Percentiles rank a stretch among this genome's conserved stretches.
Evolutionary conservation across 1,139 yeast species (phyloP).

Genomic region (Geotrichum carabidarum): DNA sequence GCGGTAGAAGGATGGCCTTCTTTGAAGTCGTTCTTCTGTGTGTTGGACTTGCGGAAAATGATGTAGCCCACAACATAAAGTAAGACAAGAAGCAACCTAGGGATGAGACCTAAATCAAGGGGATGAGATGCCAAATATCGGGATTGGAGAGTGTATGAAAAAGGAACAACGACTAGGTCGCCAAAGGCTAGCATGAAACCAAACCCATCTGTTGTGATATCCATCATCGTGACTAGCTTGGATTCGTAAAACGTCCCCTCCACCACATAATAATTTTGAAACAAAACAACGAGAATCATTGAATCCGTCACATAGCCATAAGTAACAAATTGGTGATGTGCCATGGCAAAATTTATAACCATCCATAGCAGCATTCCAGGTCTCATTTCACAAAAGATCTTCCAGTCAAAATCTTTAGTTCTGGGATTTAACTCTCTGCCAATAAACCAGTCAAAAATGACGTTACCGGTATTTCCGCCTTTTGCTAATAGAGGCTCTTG

Average conservation of each 20-base stretch:
- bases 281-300: constrained; percentile 56
- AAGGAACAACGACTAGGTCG: constrained; percentile 87
- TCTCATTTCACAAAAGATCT: constrained; percentile 84
- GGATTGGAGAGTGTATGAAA: constrained; percentile 81
- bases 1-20: constrained; percentile 62
- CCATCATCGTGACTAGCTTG: constrained; percentile 92
- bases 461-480: constrained; percentile 79
- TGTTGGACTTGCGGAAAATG: constrained; percentile 78
- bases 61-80: constrained; percentile 60
- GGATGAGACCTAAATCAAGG: constrained; percentile 49
- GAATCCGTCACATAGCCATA: constrained; percentile 66
- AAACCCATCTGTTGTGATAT: constrained; percentile 91
- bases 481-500: constrained; percentile 69
- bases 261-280: constrained; percentile 77
- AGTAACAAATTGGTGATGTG: constrained; percentile 70
- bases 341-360: constrained; percentile 67
- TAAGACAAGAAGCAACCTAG: constrained; percentile 39
- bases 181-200: constrained; percentile 96
- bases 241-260: constrained; percentile 92
- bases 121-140: constrained; percentile 70
- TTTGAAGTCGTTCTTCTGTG: constrained; percentile 79
- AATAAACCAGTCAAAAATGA: constrained; percentile 88
- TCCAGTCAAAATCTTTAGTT: constrained; percentile 77
- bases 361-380: constrained; percentile 92
- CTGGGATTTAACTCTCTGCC: constrained; percentile 95